Percentiles rank a stretch among this genome's conserved stretches.
phyloP scores from a whole-genome alignment of 2,329 filamentous ascomycete species.

The Hypoxylon sp. region DNA sequence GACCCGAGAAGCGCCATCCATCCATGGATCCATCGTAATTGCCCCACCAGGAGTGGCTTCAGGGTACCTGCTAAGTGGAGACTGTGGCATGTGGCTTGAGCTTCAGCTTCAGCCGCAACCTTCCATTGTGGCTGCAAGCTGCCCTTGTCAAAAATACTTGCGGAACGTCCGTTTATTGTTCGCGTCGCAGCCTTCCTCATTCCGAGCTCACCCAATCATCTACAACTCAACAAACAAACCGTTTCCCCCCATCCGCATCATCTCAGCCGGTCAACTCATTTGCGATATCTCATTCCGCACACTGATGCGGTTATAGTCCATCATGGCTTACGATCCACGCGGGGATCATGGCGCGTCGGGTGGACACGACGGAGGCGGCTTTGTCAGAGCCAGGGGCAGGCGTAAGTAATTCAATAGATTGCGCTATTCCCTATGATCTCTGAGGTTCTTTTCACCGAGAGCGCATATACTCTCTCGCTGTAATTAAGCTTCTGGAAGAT shows the following conservation, averaged over 20 bases:
- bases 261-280: neutral
- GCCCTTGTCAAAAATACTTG: constrained; percentile 26
- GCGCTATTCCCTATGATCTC: constrained; percentile 7
- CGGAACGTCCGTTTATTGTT: constrained; percentile 29
- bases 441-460: neutral
- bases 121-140: constrained; percentile 34
- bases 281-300: neutral
- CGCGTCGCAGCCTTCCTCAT: constrained; percentile 26
- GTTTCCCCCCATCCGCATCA: neutral
- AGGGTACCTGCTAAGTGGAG: neutral
- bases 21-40: neutral
- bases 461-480: neutral
- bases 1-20: constrained; percentile 4
- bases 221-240: constrained; percentile 18
- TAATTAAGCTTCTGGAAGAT: neutral
- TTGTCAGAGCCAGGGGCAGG: constrained; percentile 66
- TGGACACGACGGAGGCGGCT: constrained; percentile 60
- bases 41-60: constrained; percentile 7
- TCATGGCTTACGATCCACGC: constrained; percentile 70
- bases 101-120: constrained; percentile 36
- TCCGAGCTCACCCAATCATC: constrained; percentile 25
- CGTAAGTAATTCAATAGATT: constrained; percentile 59
- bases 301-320: constrained; percentile 42
- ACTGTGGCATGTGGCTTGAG: constrained; percentile 18
- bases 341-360: constrained; percentile 62